Evolutionary conservation across 1,284 basidiomycete species (phyloP).

Genomic region (Malassezia arunalokei): DNA sequence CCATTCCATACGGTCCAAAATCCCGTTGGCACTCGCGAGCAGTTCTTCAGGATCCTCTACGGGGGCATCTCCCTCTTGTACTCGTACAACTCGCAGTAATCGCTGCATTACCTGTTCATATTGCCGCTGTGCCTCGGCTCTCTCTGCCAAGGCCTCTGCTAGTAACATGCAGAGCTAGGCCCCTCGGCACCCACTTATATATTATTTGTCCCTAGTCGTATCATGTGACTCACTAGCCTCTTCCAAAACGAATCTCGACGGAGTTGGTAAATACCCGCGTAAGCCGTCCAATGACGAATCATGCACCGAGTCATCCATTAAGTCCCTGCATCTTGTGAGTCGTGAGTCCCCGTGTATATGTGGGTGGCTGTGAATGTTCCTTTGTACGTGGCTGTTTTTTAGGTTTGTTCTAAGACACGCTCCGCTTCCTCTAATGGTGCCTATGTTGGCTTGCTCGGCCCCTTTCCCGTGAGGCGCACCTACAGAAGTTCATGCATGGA

Average conservation of each 20-base stretch:
- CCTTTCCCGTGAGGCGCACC: too few species aligned
- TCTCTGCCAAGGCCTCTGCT: constrained; percentile 2
- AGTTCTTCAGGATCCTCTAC: background rate
- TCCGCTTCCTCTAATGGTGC: too few species aligned
- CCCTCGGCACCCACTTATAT: background rate
- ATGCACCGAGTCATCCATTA: background rate
- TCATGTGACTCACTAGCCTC: too few species aligned
- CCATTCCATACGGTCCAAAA: background rate
- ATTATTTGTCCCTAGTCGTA: background rate
- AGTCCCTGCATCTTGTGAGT: background rate
- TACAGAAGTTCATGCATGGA: too few species aligned
- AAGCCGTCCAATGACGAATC: background rate
- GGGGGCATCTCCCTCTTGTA: constrained; percentile 1
- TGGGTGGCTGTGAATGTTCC: too few species aligned
- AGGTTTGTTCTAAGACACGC: too few species aligned
- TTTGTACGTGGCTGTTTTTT: too few species aligned
- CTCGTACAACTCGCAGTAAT: background rate
- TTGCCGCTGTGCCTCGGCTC: background rate
- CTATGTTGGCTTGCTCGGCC: too few species aligned
- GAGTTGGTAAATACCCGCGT: background rate
- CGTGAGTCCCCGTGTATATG: background rate
- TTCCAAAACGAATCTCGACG: too few species aligned
- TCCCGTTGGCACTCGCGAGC: background rate
- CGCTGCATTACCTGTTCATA: background rate
- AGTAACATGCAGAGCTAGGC: background rate